Evolutionary conservation across 495 filamentous ascomycete genomes (phyloP), one percentile per base, ranked within the genome.

Genomic region (Xylaria grammica): DNA sequence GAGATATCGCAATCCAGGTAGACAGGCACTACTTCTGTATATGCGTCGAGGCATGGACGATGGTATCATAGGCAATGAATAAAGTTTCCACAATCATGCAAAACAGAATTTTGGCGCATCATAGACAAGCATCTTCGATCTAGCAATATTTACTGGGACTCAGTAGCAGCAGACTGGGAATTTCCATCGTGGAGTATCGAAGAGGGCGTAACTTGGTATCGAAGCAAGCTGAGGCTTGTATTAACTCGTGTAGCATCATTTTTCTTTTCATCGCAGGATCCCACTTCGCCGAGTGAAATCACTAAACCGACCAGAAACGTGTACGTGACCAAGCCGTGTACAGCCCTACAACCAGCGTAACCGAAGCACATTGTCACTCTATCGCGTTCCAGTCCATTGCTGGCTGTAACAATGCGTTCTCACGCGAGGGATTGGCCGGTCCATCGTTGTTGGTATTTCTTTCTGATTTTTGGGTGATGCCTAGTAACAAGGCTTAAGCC

Each of bases 401-500:
- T 58, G 62, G n/a, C 45, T 40, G 53, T 64, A 50, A 64, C 53
- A 56, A 58, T 57, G 51, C 62, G 52, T 64, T 64, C 50, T 50
- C 62, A 64, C 62, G 62, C 62, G 53, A 64, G 62, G 53, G 61
- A 59, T 71, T 69, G 67, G 64, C 46, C 65, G 65, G 67, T 70
- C 67, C 56, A 65, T 59, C 55, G 54, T 60, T 50, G 62, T 50
- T 65, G 63, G 55, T 65, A 65, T 65, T 72, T 74, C 63, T 62
- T 72, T 69, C 67, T 74, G 67, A 64, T 68, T 70, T n/a, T 74
- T 60, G 68, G 65, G 69, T 68, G 72, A 74, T 72, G 72, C 62
- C 72, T 74, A 74, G 69, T 68, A 60, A 70, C 69, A 77, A 77
- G 80, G 77, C 67, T 70, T 66, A 75, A 71, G 75, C 70, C 77